phyloP scores from a whole-genome alignment of 495 filamentous ascomycete genomes.

The Talaromyces stipitatus region DNA sequence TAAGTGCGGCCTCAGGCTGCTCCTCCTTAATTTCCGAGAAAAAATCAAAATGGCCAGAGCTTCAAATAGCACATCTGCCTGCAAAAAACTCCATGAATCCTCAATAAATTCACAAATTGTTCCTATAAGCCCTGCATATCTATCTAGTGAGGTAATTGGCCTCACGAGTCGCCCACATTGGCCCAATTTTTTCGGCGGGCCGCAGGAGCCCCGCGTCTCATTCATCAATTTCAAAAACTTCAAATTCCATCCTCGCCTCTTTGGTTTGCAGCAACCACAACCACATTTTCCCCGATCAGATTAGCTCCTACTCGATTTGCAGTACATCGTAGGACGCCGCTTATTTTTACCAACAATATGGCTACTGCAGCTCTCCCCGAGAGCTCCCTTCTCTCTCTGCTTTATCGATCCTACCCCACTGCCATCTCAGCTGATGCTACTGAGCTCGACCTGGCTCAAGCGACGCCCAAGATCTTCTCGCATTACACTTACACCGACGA shows the following conservation, averaged over 20 bases:
- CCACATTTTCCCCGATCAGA: background rate
- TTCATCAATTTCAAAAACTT: conserved; percentile 3
- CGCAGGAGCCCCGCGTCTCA: conserved; percentile 5
- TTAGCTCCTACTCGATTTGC: background rate
- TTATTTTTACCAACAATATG: conserved; percentile 20
- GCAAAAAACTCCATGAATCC: background rate
- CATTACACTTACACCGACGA: conserved; percentile 59
- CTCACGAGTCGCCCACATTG: conserved; percentile 3
- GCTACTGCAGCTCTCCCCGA: conserved; percentile 43
- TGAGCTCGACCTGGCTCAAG: conserved; percentile 41
- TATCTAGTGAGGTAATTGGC: background rate
- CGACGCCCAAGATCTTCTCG: conserved; percentile 56
- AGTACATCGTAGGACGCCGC: background rate
- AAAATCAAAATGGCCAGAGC: background rate
- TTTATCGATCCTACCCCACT: conserved; percentile 46
- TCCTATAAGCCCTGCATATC: background rate
- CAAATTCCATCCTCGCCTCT: background rate
- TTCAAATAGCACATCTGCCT: background rate
- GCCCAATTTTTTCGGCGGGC: conserved; percentile 9
- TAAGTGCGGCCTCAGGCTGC: background rate
- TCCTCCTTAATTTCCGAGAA: background rate
- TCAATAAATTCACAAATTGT: background rate
- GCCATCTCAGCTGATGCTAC: conserved; percentile 40
- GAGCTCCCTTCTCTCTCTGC: conserved; percentile 43
- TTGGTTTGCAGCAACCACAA: background rate